These are phyloP conservation scores for Solanum hybrid DNA, from an alignment of 305 asterid species.

Conservation along the genomic window DNA sequence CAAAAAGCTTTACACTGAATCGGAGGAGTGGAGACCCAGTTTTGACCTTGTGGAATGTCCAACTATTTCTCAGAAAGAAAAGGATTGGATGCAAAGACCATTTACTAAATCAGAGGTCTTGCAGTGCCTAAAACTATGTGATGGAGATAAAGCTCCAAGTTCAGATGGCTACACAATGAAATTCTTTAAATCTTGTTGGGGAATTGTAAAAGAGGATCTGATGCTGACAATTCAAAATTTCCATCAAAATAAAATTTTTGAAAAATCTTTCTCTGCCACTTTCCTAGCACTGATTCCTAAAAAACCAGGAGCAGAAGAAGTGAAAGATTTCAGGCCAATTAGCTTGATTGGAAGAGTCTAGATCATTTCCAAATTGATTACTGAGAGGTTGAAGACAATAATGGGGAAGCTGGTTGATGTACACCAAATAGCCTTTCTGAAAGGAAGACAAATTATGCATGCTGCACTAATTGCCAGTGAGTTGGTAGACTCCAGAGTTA, in stretches of 20 bases:
- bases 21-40: neutral
- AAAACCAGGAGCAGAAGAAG: neutral
- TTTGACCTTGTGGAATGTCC: neutral
- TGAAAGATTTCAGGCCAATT: neutral
- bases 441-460: neutral
- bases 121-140: neutral
- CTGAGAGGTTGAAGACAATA: neutral
- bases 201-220: neutral
- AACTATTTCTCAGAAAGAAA: neutral
- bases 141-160: neutral
- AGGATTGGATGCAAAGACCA: neutral
- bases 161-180: neutral
- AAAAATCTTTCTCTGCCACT: neutral
- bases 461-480: neutral
- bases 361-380: no score
- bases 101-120: neutral
- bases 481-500: neutral
- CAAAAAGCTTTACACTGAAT: neutral
- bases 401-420: neutral
- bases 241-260: neutral
- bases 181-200: neutral
- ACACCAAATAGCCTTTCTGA: neutral
- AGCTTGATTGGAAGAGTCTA: neutral
- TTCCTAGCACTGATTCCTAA: neutral
- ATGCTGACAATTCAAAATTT: neutral